A percentile compares a stretch with the other conserved stretches of the same genome.
Evolutionary conservation across 805 yeast species (phyloP).

Genomic region (Candida cerambycidarum): DNA sequence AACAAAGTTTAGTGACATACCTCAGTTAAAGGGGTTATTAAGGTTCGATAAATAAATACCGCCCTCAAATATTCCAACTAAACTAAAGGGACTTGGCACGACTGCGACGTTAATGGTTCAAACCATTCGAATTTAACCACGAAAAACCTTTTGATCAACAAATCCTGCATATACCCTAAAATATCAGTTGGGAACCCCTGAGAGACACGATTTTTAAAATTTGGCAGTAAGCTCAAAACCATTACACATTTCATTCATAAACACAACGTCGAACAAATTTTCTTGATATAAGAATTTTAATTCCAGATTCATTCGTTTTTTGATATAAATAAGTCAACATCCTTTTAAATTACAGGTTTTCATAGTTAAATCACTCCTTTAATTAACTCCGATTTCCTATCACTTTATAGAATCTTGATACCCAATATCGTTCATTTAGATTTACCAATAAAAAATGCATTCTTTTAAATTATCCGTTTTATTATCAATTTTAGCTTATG

Average conservation of each 20-base stretch:
- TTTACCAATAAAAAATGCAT: conserved; percentile 8
- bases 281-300: neutral
- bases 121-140: neutral
- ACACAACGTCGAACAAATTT: neutral
- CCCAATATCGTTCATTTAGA: neutral
- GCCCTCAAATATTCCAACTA: too few species aligned
- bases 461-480: conserved; percentile 17
- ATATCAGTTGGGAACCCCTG: conserved; percentile 5
- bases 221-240: conserved; percentile 1
- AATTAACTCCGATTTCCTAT: neutral
- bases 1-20: neutral
- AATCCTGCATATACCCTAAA: neutral
- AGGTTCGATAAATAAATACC: too few species aligned
- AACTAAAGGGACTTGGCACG: neutral
- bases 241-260: conserved; percentile 1
- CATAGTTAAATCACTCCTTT: conserved; percentile 5
- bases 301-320: conserved; percentile 3
- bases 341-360: neutral
- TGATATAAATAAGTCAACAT: neutral
- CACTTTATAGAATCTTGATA: neutral
- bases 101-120: neutral
- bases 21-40: too few species aligned
- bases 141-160: neutral
- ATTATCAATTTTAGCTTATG: conserved; percentile 15
- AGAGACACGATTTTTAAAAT: neutral